Evolutionary conservation across 2,329 filamentous ascomycete genomes (phyloP).

Genomic region (Aspergillus novoparasiticus): DNA sequence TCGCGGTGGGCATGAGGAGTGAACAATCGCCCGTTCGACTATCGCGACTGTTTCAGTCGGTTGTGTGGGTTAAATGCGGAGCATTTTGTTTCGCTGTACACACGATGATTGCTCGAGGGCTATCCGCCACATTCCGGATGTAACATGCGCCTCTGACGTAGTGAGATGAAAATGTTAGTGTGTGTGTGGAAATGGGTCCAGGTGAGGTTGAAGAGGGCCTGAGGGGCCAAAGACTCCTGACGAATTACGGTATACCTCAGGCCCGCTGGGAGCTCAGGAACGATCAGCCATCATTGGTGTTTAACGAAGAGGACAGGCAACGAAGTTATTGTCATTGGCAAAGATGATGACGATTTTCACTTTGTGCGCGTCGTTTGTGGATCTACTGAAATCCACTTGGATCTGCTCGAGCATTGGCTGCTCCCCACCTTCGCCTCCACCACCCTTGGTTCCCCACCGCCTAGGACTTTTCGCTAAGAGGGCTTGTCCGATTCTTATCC

Average conservation of each 20-base stretch:
- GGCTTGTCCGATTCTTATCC: constrained; percentile 10
- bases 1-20: background rate
- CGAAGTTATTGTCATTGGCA: constrained; percentile 1
- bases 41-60: background rate
- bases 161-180: background rate
- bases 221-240: constrained; percentile 6
- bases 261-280: background rate
- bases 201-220: background rate
- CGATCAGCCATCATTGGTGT: background rate
- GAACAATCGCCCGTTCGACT: background rate
- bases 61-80: constrained; percentile 1
- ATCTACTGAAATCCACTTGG: background rate
- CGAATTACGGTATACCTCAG: background rate
- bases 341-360: constrained; percentile 12
- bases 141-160: constrained; percentile 4
- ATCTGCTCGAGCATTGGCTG: constrained; percentile 5
- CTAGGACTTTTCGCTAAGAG: constrained; percentile 4
- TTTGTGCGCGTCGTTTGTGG: constrained; percentile 10
- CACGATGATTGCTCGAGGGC: background rate
- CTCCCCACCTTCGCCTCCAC: constrained; percentile 4
- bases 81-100: constrained; percentile 2
- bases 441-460: background rate
- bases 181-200: background rate
- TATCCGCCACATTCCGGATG: background rate
- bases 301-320: background rate